phyloP scores from a whole-genome alignment of 208 protist species.

The Trypanosoma lewisi region DNA sequence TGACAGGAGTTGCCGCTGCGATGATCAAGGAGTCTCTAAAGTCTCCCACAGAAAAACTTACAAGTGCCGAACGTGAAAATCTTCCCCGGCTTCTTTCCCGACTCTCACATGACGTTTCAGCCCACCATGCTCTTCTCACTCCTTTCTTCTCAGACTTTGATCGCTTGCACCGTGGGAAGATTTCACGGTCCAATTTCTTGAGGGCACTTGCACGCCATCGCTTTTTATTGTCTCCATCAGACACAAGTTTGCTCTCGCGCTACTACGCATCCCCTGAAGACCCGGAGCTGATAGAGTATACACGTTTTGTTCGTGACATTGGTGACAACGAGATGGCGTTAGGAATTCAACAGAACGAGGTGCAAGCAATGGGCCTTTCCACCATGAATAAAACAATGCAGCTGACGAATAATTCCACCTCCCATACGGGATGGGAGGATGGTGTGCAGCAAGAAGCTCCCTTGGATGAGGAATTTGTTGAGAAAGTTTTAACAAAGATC shows the following conservation, averaged over 20 bases:
- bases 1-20: neutral
- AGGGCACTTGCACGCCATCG: constrained; percentile 70
- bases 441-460: neutral
- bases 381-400: neutral
- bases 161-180: constrained; percentile 60
- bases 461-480: constrained; percentile 36
- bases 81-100: constrained; percentile 36
- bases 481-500: constrained; percentile 38
- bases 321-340: constrained; percentile 34
- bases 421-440: neutral
- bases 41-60: constrained; percentile 17
- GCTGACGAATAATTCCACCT: neutral
- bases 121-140: constrained; percentile 67
- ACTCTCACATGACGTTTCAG: constrained; percentile 52
- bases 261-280: constrained; percentile 53
- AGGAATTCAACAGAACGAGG: neutral
- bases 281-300: constrained; percentile 52
- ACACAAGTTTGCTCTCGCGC: constrained; percentile 35
- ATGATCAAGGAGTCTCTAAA: constrained; percentile 9
- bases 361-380: neutral
- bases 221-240: constrained; percentile 44
- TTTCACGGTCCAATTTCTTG: constrained; percentile 55
- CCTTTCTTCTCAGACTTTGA: constrained; percentile 91
- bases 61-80: constrained; percentile 23
- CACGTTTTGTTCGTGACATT: constrained; percentile 67